Evolutionary conservation across 805 yeast species (phyloP).

Genomic region (Ogataea paradorogensis): DNA sequence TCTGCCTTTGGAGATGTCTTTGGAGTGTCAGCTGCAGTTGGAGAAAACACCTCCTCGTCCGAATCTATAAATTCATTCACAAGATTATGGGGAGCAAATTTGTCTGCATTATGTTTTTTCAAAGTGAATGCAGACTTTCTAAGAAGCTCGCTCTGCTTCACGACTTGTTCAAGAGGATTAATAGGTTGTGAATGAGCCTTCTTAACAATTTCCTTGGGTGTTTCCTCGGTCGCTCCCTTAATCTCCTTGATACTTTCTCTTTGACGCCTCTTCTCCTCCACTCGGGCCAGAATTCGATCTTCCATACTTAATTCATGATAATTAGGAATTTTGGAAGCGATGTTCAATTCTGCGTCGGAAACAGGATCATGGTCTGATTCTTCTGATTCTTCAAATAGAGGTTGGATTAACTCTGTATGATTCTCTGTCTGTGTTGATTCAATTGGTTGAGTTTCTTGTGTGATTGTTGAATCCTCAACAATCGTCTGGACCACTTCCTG

Average conservation of each 20-base stretch:
- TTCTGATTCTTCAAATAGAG: no score
- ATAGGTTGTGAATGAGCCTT: constrained; percentile 1
- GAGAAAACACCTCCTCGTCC: constrained; percentile 22
- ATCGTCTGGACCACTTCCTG: background rate
- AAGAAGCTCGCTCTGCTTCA: constrained; percentile 22
- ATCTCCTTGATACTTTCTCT: constrained; percentile 14
- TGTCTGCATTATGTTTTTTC: constrained; percentile 18
- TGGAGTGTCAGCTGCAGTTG: constrained; percentile 15
- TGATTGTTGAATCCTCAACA: no score
- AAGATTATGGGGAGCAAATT: constrained; percentile 23
- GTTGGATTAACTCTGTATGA: no score
- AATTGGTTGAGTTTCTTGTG: no score
- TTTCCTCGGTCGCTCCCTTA: no score
- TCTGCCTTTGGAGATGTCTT: constrained; percentile 21
- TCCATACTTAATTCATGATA: constrained; percentile 26
- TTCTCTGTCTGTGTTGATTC: no score
- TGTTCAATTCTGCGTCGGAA: background rate
- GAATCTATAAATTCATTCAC: constrained; percentile 21
- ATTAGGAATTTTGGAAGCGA: constrained; percentile 11
- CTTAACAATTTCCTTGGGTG: no score
- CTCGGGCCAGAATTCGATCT: constrained; percentile 30
- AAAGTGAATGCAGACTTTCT: constrained; percentile 14
- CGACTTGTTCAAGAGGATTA: constrained; percentile 13
- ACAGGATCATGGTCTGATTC: no score
- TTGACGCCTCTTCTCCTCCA: constrained; percentile 16